Conservation (phyloP, 2,329 filamentous ascomycete genomes). For the Colletotrichum trifolii region DNA sequence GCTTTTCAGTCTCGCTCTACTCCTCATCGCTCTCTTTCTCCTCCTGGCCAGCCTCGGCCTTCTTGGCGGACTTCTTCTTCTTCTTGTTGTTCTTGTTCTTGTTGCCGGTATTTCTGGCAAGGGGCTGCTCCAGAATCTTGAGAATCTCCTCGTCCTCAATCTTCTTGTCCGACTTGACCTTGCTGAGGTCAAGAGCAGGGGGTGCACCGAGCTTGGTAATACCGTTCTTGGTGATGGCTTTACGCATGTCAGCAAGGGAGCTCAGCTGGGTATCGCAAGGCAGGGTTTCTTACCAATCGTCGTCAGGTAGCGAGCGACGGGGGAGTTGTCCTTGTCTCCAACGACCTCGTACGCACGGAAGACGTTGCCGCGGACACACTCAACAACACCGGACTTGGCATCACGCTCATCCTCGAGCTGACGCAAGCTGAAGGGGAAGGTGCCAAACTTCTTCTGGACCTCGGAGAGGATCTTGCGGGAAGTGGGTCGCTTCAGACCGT, state of each 20-base stretch:
- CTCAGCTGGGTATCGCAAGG: neutral
- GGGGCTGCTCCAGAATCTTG: slow-evolving; percentile 90
- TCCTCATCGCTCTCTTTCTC: slow-evolving; percentile 50
- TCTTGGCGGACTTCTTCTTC: slow-evolving; percentile 71
- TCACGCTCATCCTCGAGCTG: slow-evolving; percentile 97
- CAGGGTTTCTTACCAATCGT: slow-evolving; percentile 82
- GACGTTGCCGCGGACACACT: slow-evolving; percentile 93
- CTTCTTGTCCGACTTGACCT: slow-evolving; percentile 96
- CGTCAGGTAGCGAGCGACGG: slow-evolving; percentile 88
- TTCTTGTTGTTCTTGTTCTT: slow-evolving; percentile 93
- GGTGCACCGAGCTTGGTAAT: slow-evolving; percentile 86
- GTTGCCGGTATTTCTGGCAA: slow-evolving; percentile 88
- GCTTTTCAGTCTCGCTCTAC: slow-evolving; percentile 37
- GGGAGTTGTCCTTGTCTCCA: slow-evolving; percentile 88
- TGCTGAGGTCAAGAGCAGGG: slow-evolving; percentile 78
- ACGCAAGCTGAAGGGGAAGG: slow-evolving; percentile 96
- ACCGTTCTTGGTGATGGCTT: slow-evolving; percentile 98
- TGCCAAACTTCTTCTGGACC: slow-evolving; percentile 96
- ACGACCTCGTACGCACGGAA: slow-evolving; percentile 96
- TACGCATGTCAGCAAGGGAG: slow-evolving; percentile 22
- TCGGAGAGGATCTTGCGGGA: slow-evolving; percentile 94
- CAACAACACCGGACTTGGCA: slow-evolving; percentile 94
- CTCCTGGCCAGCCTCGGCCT: slow-evolving; percentile 49
- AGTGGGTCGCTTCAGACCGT: slow-evolving; percentile 92
- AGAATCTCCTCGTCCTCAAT: slow-evolving; percentile 96